phyloP scores from a whole-genome alignment of 768 basidiomycete species.

The Mycena rebaudengoi region DNA sequence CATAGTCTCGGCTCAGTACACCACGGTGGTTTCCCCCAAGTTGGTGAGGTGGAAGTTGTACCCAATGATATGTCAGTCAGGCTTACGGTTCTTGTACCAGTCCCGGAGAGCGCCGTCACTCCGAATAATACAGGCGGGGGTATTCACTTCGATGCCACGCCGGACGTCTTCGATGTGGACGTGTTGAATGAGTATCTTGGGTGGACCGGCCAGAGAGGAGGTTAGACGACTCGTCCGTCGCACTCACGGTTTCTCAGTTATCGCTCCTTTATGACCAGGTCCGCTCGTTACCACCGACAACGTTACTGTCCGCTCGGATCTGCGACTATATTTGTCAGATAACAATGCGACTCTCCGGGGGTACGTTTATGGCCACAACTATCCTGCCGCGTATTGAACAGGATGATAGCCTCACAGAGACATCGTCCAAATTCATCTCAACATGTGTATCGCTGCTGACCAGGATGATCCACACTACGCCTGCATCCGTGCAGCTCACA shows the following conservation, averaged over 20 bases:
- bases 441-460: constrained; percentile 24
- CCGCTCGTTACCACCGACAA: constrained; percentile 33
- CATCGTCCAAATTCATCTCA: constrained; percentile 10
- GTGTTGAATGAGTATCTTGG: constrained; percentile 23
- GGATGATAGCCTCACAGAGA: not conserved
- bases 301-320: constrained; percentile 33
- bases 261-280: not conserved
- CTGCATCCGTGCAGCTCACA: constrained; percentile 24
- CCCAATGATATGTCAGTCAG: too few relatives aligned
- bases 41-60: constrained; percentile 2
- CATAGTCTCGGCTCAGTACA: constrained; percentile 27
- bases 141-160: constrained; percentile 27
- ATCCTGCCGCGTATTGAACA: not conserved
- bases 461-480: constrained; percentile 33
- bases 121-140: constrained; percentile 27
- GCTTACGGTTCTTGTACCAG: not conserved
- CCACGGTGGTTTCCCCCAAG: constrained; percentile 25
- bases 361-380: constrained; percentile 11
- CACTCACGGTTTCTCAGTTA: not conserved
- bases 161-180: constrained; percentile 21
- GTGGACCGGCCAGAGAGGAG: constrained; percentile 23
- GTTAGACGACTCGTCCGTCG: constrained; percentile 12
- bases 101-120: constrained; percentile 25
- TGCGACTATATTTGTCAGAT: constrained; percentile 30
- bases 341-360: constrained; percentile 30